These are phyloP conservation scores for Citrullus mucosospermus DNA, from an alignment of 306 rosid genomes.

Conservation along the genomic window DNA sequence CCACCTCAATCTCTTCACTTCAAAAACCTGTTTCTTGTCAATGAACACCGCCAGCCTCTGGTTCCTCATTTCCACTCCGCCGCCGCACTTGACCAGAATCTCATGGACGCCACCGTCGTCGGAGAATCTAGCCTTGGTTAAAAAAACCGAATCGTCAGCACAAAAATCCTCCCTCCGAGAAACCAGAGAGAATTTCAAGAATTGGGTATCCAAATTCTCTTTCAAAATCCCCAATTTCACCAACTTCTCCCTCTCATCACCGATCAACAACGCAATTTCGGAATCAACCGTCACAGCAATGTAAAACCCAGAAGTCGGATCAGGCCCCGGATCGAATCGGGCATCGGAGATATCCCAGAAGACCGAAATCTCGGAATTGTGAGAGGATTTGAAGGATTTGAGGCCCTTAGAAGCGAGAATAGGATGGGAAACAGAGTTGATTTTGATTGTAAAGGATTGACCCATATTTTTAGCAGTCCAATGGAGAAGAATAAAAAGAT, in stretches of 20 bases:
- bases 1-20: slow-evolving; percentile 71
- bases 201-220: not conserved
- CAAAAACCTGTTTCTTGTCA: slow-evolving; percentile 46
- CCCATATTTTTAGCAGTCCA: slow-evolving; percentile 39
- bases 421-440: slow-evolving; percentile 8
- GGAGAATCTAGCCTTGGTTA: slow-evolving; percentile 49
- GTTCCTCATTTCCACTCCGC: slow-evolving; percentile 17
- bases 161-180: slow-evolving; percentile 44
- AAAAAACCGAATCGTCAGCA: slow-evolving; percentile 21
- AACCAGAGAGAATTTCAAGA: slow-evolving; percentile 27
- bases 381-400: slow-evolving; percentile 12
- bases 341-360: slow-evolving; percentile 66
- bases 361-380: slow-evolving; percentile 19
- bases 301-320: slow-evolving; percentile 46
- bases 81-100: slow-evolving; percentile 43
- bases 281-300: slow-evolving; percentile 39
- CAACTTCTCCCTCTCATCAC: slow-evolving; percentile 33
- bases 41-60: slow-evolving; percentile 35
- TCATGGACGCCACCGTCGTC: slow-evolving; percentile 46
- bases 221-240: not conserved
- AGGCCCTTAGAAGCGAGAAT: slow-evolving; percentile 29
- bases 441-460: slow-evolving; percentile 30
- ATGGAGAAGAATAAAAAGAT: slow-evolving; percentile 30
- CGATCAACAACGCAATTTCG: slow-evolving; percentile 35
- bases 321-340: slow-evolving; percentile 42